Evolutionary conservation across 495 filamentous ascomycete genomes (phyloP).

Genomic region (Glonium stellatum): DNA sequence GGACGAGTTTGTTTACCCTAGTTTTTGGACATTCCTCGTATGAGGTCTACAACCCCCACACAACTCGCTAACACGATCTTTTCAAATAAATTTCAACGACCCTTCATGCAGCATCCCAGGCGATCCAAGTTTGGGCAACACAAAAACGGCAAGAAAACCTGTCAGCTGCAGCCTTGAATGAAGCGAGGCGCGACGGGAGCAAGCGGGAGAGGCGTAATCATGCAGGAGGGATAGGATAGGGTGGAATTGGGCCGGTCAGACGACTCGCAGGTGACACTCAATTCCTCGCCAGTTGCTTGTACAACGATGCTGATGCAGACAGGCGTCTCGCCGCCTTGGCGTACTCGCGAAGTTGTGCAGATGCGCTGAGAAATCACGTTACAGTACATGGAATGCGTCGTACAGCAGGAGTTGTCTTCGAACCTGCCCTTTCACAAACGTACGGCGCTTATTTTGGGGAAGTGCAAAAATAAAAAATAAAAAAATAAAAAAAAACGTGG

Average conservation of each 20-base stretch:
- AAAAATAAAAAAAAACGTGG: too few species aligned
- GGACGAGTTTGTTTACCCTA: constrained; percentile 96
- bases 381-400: constrained; percentile 24
- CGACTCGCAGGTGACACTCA: constrained; percentile 21
- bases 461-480: constrained; percentile 15
- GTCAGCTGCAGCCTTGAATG: constrained; percentile 20
- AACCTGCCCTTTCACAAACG: constrained; percentile 13
- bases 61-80: neutral
- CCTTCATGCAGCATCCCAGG: constrained; percentile 1
- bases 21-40: constrained; percentile 94
- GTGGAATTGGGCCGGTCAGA: constrained; percentile 14
- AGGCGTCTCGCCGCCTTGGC: constrained; percentile 15
- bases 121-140: neutral
- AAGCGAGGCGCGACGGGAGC: neutral
- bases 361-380: constrained; percentile 20
- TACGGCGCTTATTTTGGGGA: constrained; percentile 4
- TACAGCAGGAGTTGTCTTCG: constrained; percentile 17
- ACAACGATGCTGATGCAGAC: constrained; percentile 18
- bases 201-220: constrained; percentile 1
- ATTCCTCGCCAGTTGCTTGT: constrained; percentile 16
- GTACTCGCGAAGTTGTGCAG: constrained; percentile 17
- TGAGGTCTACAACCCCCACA: constrained; percentile 37
- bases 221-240: constrained; percentile 9
- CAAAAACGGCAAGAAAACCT: neutral
- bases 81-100: neutral